Conservation (phyloP, 495 filamentous ascomycete genomes). For the Aspergillus bridgeri region DNA sequence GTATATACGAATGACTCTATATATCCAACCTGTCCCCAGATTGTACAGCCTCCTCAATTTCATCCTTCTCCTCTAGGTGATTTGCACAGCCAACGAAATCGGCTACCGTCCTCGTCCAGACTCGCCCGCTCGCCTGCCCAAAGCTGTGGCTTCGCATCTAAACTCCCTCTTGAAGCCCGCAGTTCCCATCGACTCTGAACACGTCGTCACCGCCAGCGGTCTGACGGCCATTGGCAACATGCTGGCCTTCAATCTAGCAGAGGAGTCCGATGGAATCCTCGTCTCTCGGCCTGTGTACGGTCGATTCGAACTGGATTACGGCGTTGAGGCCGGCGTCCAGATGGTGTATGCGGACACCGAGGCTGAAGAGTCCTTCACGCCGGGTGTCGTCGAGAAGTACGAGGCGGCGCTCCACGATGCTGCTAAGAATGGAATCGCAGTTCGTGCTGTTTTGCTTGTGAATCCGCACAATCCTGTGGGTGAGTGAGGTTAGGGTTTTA, state of each 20-base stretch:
- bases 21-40: not conserved
- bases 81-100: conserved; percentile 26
- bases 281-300: conserved; percentile 41
- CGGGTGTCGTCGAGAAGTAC: conserved; percentile 28
- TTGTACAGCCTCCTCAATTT: not conserved
- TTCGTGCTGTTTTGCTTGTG: conserved; percentile 23
- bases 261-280: conserved; percentile 43
- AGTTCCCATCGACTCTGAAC: conserved; percentile 27
- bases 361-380: conserved; percentile 28
- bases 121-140: conserved; percentile 27
- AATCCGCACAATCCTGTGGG: conserved; percentile 49
- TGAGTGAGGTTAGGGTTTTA: conserved; percentile 7
- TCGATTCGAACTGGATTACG: conserved; percentile 39
- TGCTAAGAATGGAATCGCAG: conserved; percentile 14
- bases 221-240: conserved; percentile 33
- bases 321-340: conserved; percentile 31
- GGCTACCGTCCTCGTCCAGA: conserved; percentile 31
- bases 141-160: conserved; percentile 32
- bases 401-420: conserved; percentile 26
- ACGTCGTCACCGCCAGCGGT: conserved; percentile 38
- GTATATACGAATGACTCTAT: conserved; percentile 7
- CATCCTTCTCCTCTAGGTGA: conserved; percentile 16
- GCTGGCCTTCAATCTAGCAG: conserved; percentile 40
- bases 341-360: conserved; percentile 35
- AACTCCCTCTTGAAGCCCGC: conserved; percentile 36